phyloP scores from a whole-genome alignment of 2,329 filamentous ascomycete genomes.

The Ascochyta koolunga region DNA sequence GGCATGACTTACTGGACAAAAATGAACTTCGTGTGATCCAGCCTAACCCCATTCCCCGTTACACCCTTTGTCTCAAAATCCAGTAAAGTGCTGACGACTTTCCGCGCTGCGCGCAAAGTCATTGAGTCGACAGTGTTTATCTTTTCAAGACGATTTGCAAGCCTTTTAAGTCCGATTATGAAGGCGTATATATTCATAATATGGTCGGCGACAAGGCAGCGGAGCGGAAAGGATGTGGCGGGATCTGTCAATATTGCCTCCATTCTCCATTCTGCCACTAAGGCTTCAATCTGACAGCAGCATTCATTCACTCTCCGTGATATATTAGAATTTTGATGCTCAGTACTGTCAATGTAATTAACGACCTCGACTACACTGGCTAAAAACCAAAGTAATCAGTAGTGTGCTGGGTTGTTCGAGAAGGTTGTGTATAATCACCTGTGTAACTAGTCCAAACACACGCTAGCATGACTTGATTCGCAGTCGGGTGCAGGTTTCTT shows the following conservation, averaged over 20 bases:
- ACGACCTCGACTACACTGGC: conserved; percentile 26
- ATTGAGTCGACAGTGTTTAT: conserved; percentile 18
- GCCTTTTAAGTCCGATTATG: conserved; percentile 35
- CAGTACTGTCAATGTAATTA: conserved; percentile 22
- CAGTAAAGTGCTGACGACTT: conserved; percentile 29
- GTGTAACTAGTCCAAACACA: conserved; percentile 33
- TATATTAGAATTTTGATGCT: neutral
- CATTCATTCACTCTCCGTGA: conserved; percentile 23
- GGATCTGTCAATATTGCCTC: conserved; percentile 19
- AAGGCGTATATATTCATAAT: conserved; percentile 31
- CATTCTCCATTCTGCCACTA: conserved; percentile 32
- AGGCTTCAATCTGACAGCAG: conserved; percentile 24
- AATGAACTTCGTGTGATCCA: conserved; percentile 13
- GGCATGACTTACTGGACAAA: conserved; percentile 29
- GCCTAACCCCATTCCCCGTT: neutral
- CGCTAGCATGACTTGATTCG: conserved; percentile 18
- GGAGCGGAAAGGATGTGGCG: conserved; percentile 4
- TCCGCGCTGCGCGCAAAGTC: conserved; percentile 31
- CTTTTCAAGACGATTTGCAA: conserved; percentile 13
- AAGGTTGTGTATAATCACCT: neutral
- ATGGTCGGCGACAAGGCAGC: conserved; percentile 33
- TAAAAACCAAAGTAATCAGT: neutral
- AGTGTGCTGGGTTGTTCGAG: neutral
- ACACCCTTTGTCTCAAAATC: conserved; percentile 19
- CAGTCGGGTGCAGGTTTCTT: conserved; percentile 26